phyloP scores from a whole-genome alignment of 306 rosid species.

The Inga oerstediana region DNA sequence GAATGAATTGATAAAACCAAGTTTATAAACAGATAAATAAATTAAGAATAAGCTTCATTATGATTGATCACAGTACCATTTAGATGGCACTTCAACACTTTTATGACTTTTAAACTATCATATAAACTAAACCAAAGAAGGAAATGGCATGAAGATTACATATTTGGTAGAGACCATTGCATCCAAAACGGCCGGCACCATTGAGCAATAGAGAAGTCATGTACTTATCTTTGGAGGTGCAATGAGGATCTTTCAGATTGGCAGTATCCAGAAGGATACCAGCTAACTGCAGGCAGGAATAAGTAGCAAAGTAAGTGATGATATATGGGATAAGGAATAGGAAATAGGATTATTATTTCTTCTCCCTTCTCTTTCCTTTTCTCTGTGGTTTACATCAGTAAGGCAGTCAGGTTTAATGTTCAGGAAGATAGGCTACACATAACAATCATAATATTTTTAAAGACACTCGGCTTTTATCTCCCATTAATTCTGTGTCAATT shows the following conservation, averaged over 20 bases:
- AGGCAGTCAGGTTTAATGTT: not conserved
- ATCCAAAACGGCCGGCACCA: constrained; percentile 89
- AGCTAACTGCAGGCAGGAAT: constrained; percentile 57
- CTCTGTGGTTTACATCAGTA: too few species aligned
- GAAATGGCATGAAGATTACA: constrained; percentile 46
- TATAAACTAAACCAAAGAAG: constrained; percentile 13
- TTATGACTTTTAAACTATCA: not conserved
- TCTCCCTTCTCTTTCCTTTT: too few species aligned
- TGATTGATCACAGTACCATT: not conserved
- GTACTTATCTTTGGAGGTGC: constrained; percentile 78
- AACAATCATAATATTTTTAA: not conserved
- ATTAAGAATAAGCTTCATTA: not conserved
- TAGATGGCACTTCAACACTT: not conserved
- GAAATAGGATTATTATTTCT: too few species aligned
- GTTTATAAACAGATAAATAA: not conserved
- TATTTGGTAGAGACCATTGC: constrained; percentile 74
- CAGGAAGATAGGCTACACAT: not conserved
- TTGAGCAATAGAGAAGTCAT: constrained; percentile 74
- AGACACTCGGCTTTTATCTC: not conserved
- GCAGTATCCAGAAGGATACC: constrained; percentile 77
- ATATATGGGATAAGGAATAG: too few species aligned
- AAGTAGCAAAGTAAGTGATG: not conserved
- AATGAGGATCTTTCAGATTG: constrained; percentile 54
- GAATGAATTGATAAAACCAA: constrained; percentile 9
- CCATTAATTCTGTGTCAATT: not conserved